Percentiles rank a stretch among this genome's conserved stretches.
These are phyloP conservation scores for Colletotrichum eremochloae DNA, from an alignment of 2,329 filamentous ascomycete genomes.

Conservation along the genomic window DNA sequence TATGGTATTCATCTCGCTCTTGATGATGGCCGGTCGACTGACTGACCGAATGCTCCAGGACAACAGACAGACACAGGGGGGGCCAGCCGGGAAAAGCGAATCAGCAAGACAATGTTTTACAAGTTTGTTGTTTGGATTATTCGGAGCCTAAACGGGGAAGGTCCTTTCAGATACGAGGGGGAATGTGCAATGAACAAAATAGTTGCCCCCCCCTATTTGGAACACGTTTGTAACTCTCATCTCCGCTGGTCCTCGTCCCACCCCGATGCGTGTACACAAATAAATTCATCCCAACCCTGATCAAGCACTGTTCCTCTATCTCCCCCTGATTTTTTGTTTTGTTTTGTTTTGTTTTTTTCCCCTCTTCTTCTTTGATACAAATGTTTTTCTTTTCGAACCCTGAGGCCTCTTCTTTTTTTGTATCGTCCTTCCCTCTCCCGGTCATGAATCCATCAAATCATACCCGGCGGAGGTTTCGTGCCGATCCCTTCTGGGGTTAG, in stretches of 20 bases:
- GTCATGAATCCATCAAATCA: conserved; percentile 23
- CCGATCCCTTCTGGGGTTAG: background rate
- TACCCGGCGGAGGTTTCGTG: conserved; percentile 22
- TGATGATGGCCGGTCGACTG: background rate
- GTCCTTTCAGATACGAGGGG: background rate
- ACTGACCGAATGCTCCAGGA: no score
- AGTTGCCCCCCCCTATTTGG: background rate
- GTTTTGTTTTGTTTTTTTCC: background rate
- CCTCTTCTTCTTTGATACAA: background rate
- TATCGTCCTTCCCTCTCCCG: background rate
- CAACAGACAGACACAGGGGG: no score
- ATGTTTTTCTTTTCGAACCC: background rate
- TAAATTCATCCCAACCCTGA: background rate
- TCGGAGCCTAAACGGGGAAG: background rate
- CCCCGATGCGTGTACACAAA: background rate
- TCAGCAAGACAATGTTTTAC: background rate
- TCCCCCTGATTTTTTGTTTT: no score
- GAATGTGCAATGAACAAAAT: background rate
- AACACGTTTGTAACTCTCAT: background rate
- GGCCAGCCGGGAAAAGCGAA: background rate
- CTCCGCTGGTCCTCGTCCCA: background rate
- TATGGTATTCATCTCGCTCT: background rate
- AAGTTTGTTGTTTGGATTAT: background rate
- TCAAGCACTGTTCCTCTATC: background rate
- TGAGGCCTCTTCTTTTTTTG: background rate